A percentile compares a stretch with the other conserved stretches of the same genome.
These are phyloP conservation scores for Aspergillus ostianus DNA, from an alignment of 495 filamentous ascomycete genomes.

Conservation along the genomic window DNA sequence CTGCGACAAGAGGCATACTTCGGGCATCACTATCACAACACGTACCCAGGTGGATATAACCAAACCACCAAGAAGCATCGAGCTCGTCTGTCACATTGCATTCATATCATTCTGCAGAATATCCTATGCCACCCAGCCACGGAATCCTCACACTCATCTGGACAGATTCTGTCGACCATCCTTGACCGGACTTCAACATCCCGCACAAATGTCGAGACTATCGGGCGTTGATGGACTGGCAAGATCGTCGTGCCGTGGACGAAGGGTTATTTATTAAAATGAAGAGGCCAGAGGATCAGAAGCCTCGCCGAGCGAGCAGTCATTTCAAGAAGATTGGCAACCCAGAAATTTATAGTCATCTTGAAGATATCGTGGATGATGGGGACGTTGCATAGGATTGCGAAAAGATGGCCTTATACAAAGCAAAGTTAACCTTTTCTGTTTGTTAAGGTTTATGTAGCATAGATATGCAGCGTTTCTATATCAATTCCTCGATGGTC, in stretches of 20 bases:
- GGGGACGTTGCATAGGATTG: background rate
- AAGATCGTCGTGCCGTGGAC: background rate
- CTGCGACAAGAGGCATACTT: constrained; percentile 26
- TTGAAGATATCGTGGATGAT: background rate
- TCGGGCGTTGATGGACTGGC: constrained; percentile 22
- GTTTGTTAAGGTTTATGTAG: too few relatives aligned
- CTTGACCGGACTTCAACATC: constrained; percentile 34
- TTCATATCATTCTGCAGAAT: constrained; percentile 35
- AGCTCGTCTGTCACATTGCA: constrained; percentile 31
- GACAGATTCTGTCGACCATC: constrained; percentile 20
- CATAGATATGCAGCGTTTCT: too few relatives aligned
- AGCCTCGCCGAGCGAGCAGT: background rate
- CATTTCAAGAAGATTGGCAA: background rate
- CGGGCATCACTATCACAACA: constrained; percentile 26
- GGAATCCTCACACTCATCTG: constrained; percentile 28
- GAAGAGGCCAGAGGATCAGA: background rate
- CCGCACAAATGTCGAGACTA: constrained; percentile 27
- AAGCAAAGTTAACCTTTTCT: too few relatives aligned
- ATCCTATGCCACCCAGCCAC: constrained; percentile 33
- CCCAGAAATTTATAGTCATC: background rate
- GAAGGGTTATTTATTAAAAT: background rate
- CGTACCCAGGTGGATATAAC: background rate
- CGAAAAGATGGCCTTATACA: background rate
- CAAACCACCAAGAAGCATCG: constrained; percentile 4
- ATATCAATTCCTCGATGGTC: background rate